phyloP scores from a whole-genome alignment of 2,329 filamentous ascomycete species.

The Exserohilum rostratum region DNA sequence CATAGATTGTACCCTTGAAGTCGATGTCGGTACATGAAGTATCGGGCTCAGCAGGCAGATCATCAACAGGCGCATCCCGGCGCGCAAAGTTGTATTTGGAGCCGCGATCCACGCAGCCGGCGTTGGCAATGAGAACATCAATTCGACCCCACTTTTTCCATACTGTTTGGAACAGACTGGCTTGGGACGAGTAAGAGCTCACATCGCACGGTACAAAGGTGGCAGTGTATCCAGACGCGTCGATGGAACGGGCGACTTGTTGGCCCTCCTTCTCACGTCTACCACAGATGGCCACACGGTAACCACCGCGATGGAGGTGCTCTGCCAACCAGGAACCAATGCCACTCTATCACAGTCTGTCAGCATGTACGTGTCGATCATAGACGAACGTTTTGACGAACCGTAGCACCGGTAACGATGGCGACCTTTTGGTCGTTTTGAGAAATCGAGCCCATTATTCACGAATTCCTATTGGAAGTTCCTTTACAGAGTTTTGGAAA shows the following conservation, averaged over 20 bases:
- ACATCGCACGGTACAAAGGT: slow-evolving; percentile 57
- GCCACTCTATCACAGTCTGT: slow-evolving; percentile 49
- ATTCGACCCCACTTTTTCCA: slow-evolving; percentile 55
- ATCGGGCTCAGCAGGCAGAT: slow-evolving; percentile 54
- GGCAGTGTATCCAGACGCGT: slow-evolving; percentile 37
- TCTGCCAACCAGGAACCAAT: slow-evolving; percentile 54
- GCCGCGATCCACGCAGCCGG: slow-evolving; percentile 55
- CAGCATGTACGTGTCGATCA: not conserved
- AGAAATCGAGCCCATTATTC: slow-evolving; percentile 11
- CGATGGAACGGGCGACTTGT: slow-evolving; percentile 23
- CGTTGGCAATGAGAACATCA: slow-evolving; percentile 58
- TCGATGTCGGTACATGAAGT: slow-evolving; percentile 55
- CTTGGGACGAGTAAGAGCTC: slow-evolving; percentile 54
- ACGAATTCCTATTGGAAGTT: not conserved
- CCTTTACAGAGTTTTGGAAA: no score
- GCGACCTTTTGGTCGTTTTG: slow-evolving; percentile 40
- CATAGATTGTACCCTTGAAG: slow-evolving; percentile 59
- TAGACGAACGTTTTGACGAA: slow-evolving; percentile 29
- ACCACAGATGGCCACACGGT: slow-evolving; percentile 50
- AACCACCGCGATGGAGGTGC: slow-evolving; percentile 45
- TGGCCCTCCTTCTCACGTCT: slow-evolving; percentile 48
- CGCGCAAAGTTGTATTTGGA: slow-evolving; percentile 54
- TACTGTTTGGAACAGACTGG: slow-evolving; percentile 51
- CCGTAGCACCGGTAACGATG: slow-evolving; percentile 52
- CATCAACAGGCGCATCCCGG: slow-evolving; percentile 29